phyloP scores from a whole-genome alignment of 345 rosid genomes.

The Pseudoturritis turrita region DNA sequence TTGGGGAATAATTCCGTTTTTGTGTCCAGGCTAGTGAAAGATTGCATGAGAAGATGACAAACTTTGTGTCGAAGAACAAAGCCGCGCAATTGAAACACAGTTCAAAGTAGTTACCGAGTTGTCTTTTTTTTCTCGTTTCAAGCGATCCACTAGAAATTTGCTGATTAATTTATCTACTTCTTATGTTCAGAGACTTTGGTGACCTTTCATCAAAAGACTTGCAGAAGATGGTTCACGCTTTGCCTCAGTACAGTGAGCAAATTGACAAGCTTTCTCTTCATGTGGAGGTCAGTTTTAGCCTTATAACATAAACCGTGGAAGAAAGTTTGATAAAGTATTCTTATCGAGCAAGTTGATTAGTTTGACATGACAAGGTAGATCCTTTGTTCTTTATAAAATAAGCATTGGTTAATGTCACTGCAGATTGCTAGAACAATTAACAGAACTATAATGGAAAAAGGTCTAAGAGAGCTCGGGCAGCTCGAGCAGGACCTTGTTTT shows the following conservation, averaged over 20 bases:
- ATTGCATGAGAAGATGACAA: constrained; percentile 92
- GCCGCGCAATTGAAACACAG: constrained; percentile 94
- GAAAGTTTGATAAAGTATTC: not conserved
- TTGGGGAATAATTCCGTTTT: constrained; percentile 14
- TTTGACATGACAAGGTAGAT: not conserved
- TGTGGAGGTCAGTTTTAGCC: constrained; percentile 72
- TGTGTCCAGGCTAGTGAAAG: constrained; percentile 74
- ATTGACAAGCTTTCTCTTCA: constrained; percentile 97
- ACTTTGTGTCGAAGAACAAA: constrained; percentile 79
- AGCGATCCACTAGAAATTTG: not conserved
- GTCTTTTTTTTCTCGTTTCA: constrained; percentile 5
- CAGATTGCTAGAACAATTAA: constrained; percentile 93
- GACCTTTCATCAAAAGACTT: constrained; percentile 89
- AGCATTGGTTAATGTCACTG: constrained; percentile 28
- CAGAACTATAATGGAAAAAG: constrained; percentile 68
- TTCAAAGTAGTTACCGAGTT: constrained; percentile 53
- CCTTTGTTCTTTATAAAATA: not conserved
- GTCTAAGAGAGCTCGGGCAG: constrained; percentile 84
- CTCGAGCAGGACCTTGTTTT: constrained; percentile 95
- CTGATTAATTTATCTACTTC: not conserved
- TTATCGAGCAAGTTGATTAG: not conserved
- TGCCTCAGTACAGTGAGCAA: constrained; percentile 98
- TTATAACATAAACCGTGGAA: not conserved
- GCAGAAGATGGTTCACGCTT: constrained; percentile 96
- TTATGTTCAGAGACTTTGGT: constrained; percentile 54